These are phyloP conservation scores for Citrullus amarus DNA, from an alignment of 306 rosid genomes.

Conservation along the genomic window DNA sequence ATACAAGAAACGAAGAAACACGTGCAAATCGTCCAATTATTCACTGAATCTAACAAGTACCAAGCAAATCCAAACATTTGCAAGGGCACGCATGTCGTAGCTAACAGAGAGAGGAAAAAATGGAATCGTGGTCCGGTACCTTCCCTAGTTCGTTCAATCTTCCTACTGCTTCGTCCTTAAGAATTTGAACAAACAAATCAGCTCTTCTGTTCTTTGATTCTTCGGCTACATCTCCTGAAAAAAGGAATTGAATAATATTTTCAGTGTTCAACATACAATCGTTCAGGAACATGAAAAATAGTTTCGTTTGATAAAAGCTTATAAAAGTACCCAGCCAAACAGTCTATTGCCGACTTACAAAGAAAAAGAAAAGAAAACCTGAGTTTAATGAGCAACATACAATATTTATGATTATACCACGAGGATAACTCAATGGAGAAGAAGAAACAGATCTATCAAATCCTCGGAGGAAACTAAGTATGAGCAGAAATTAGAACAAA, in stretches of 20 bases:
- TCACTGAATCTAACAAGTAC: neutral
- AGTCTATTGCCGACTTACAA: neutral
- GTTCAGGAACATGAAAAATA: neutral
- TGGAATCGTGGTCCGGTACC: conserved; percentile 24
- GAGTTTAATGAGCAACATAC: neutral
- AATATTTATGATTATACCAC: neutral
- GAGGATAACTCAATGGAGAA: neutral
- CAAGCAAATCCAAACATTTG: neutral
- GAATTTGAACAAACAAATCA: conserved; percentile 55
- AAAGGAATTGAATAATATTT: conserved; percentile 18
- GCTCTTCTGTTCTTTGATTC: conserved; percentile 33
- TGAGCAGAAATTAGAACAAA: neutral
- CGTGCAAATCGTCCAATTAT: neutral
- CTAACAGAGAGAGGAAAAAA: neutral
- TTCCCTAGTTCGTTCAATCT: conserved; percentile 67
- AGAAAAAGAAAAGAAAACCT: neutral
- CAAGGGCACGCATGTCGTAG: neutral
- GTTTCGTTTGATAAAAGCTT: neutral
- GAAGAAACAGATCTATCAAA: neutral
- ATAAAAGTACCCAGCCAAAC: neutral
- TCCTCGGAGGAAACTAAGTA: neutral
- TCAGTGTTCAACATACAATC: neutral
- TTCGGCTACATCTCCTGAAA: conserved; percentile 40
- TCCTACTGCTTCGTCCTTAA: conserved; percentile 75
- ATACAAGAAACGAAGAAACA: neutral